Conservation (phyloP, 1,284 basidiomycete species). For the Fomitopsis pinicola region DNA sequence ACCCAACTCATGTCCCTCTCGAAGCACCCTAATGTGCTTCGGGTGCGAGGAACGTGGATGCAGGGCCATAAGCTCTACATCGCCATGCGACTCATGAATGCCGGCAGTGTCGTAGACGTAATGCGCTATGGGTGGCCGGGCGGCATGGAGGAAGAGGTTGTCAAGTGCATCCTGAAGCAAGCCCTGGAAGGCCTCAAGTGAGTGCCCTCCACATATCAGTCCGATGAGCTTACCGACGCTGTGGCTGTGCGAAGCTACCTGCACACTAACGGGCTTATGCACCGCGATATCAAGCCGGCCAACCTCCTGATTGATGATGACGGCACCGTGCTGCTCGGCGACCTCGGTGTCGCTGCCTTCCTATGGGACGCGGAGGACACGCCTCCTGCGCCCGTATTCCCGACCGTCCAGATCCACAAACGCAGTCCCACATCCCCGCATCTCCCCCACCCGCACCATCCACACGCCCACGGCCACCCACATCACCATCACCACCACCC, state of each 20-base stretch:
- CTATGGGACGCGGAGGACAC: constrained; percentile 59
- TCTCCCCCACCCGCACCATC: constrained; percentile 1
- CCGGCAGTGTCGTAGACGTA: constrained; percentile 81
- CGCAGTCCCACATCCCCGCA: constrained; percentile 10
- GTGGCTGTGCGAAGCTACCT: constrained; percentile 53
- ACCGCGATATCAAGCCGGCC: constrained; percentile 87
- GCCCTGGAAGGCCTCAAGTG: constrained; percentile 81
- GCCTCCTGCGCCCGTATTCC: constrained; percentile 13
- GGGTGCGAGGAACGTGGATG: constrained; percentile 88
- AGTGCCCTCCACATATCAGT: constrained; percentile 22
- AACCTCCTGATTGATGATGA: constrained; percentile 86
- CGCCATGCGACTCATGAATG: constrained; percentile 86
- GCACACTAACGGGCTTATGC: constrained; percentile 86
- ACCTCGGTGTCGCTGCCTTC: constrained; percentile 84
- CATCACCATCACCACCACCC: constrained; percentile 7
- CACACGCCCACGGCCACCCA: constrained; percentile 4
- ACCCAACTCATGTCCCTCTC: constrained; percentile 90
- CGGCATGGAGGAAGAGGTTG: constrained; percentile 84
- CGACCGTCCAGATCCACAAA: constrained; percentile 11
- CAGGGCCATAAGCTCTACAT: constrained; percentile 81
- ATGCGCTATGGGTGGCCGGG: constrained; percentile 83
- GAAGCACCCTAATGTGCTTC: constrained; percentile 90
- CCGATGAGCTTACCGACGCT: background rate
- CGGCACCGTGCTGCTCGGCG: constrained; percentile 85
- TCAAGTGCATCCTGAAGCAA: constrained; percentile 80